phyloP scores from a whole-genome alignment of 176 grass and related monocot species.

The Melocanna baccifera region DNA sequence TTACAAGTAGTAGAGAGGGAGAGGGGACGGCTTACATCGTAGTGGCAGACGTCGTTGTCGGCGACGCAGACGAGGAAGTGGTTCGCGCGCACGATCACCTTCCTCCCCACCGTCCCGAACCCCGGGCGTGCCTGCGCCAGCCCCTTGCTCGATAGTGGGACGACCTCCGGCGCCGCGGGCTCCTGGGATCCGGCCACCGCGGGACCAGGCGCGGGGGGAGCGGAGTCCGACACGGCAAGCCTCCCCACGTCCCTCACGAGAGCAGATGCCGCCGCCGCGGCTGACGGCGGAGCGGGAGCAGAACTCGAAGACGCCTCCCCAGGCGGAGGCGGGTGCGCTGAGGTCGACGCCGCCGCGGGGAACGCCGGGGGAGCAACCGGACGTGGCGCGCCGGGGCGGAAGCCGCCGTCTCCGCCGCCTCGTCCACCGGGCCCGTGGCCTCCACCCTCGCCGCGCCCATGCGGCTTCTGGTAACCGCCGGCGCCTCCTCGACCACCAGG shows the following conservation, averaged over 20 bases:
- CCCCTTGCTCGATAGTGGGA: slow-evolving; percentile 44
- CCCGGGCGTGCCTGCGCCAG: slow-evolving; percentile 29
- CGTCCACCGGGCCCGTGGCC: background rate
- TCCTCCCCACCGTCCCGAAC: slow-evolving; percentile 27
- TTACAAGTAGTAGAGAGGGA: background rate
- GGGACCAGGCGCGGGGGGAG: background rate
- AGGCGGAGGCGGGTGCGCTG: background rate
- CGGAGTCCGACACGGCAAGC: slow-evolving; percentile 16
- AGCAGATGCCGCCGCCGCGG: background rate
- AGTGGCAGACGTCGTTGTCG: slow-evolving; percentile 53
- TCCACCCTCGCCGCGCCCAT: background rate
- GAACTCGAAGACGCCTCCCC: background rate
- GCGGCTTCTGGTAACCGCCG: background rate
- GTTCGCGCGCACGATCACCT: slow-evolving; percentile 41
- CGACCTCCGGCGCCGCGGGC: background rate
- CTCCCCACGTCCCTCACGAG: slow-evolving; percentile 26
- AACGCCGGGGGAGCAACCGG: background rate
- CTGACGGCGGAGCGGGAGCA: background rate
- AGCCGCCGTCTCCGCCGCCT: slow-evolving; percentile 3
- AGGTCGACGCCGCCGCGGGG: background rate
- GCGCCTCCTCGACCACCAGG: too few relatives aligned
- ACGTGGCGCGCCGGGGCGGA: background rate
- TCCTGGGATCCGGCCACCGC: background rate
- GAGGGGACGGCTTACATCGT: slow-evolving; percentile 48
- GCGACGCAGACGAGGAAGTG: slow-evolving; percentile 51